These are phyloP conservation scores for Stentor roeselii DNA, from an alignment of 73 alveolate species.

Conservation along the genomic window DNA sequence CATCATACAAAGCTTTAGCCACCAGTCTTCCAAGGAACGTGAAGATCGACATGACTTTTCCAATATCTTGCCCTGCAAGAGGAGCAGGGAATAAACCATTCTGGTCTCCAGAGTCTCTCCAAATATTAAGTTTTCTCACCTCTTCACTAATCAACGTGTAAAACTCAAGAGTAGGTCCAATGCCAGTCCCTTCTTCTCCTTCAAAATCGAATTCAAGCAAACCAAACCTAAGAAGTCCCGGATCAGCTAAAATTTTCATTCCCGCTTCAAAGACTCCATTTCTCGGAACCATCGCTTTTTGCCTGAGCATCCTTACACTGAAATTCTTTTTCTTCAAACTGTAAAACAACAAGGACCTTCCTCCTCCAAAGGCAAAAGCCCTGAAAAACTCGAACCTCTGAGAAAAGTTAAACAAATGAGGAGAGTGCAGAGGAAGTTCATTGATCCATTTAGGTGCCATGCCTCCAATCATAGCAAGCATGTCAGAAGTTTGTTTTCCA, in stretches of 20 bases:
- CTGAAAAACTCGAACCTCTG: slow-evolving; percentile 4
- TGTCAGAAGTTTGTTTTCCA: slow-evolving; percentile 1
- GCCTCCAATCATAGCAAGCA: slow-evolving; percentile 22
- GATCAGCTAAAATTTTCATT: slow-evolving; percentile 26
- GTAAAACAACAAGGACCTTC: background rate
- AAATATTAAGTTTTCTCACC: slow-evolving; percentile 34
- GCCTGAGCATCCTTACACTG: slow-evolving; percentile 38
- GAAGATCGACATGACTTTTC: slow-evolving; percentile 51
- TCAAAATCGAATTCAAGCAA: slow-evolving; percentile 74
- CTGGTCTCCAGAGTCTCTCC: slow-evolving; percentile 68
- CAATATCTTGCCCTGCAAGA: slow-evolving; percentile 49
- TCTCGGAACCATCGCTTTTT: slow-evolving; percentile 46
- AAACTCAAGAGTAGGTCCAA: slow-evolving; percentile 93
- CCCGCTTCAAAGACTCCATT: slow-evolving; percentile 37
- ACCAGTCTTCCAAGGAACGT: slow-evolving; percentile 68
- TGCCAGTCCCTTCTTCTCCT: slow-evolving; percentile 91
- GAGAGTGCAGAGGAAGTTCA: background rate
- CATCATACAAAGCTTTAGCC: slow-evolving; percentile 85
- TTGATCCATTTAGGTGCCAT: slow-evolving; percentile 27
- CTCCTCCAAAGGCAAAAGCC: slow-evolving; percentile 21
- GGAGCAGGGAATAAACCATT: slow-evolving; percentile 78
- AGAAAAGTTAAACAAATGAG: slow-evolving; percentile 7
- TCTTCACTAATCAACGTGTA: slow-evolving; percentile 64
- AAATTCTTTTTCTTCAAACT: background rate
- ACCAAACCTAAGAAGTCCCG: slow-evolving; percentile 34